Evolutionary conservation across 2,329 filamentous ascomycete genomes (phyloP).

Genomic region (Trichoderma oligosporum): DNA sequence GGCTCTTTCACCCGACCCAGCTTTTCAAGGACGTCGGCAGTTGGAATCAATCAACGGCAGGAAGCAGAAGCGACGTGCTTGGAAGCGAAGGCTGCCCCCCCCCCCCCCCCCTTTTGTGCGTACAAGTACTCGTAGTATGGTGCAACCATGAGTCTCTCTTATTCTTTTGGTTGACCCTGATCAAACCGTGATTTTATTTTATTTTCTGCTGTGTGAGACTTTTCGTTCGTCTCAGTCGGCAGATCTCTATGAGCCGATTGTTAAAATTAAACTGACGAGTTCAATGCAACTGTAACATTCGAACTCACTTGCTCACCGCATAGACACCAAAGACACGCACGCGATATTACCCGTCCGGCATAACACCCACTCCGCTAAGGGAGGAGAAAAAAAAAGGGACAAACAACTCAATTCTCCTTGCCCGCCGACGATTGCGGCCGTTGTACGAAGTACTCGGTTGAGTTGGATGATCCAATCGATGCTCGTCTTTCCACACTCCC

Average conservation of each 20-base stretch:
- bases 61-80: not conserved
- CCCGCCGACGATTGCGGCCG: no score
- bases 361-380: not conserved
- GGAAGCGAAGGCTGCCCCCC: conserved; percentile 3
- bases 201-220: conserved; percentile 5
- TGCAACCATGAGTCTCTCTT: conserved; percentile 10
- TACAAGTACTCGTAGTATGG: not conserved
- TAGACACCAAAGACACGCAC: not conserved
- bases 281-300: not conserved
- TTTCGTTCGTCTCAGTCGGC: not conserved
- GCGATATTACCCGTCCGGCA: not conserved
- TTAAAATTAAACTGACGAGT: not conserved
- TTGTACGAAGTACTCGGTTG: no score
- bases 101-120: not conserved
- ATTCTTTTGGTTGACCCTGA: not conserved
- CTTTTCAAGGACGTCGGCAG: no score
- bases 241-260: conserved; percentile 4
- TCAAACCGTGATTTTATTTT: no score
- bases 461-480: no score
- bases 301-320: not conserved
- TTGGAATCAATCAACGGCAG: not conserved
- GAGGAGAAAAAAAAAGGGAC: no score
- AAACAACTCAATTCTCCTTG: no score
- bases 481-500: no score
- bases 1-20: no score